Evolutionary conservation across 192 early-diverging fungal genomes (phyloP).

Genomic region (Coemansia sp.): DNA sequence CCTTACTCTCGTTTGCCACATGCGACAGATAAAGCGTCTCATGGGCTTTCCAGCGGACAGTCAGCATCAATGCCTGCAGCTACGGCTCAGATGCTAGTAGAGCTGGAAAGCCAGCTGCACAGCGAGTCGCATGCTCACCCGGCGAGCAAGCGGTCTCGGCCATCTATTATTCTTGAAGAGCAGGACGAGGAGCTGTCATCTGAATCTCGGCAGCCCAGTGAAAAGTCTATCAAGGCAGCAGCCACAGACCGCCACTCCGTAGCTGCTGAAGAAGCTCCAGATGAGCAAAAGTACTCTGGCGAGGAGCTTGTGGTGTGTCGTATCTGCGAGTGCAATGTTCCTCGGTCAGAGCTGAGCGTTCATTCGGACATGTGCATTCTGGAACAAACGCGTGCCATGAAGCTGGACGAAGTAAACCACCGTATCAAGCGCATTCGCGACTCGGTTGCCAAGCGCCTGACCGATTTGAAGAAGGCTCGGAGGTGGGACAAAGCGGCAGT

Average conservation of each 20-base stretch:
- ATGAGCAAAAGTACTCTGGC: neutral
- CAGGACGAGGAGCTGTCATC: neutral
- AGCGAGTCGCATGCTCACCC: neutral
- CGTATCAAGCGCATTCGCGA: slow-evolving; percentile 58
- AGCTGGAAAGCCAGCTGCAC: slow-evolving; percentile 2
- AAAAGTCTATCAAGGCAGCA: too few species aligned
- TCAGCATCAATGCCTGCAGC: slow-evolving; percentile 8
- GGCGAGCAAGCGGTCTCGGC: neutral
- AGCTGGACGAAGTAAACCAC: slow-evolving; percentile 60
- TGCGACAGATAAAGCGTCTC: too few species aligned
- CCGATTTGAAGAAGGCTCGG: slow-evolving; percentile 41
- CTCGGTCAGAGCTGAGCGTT: slow-evolving; percentile 61
- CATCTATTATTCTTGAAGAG: slow-evolving; percentile 13
- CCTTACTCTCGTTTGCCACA: too few species aligned
- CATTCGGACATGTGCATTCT: slow-evolving; percentile 80
- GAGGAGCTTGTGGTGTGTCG: slow-evolving; percentile 67
- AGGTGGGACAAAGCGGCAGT: slow-evolving; percentile 35
- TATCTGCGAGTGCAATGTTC: slow-evolving; percentile 81
- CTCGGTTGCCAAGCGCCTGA: slow-evolving; percentile 52
- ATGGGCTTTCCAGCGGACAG: neutral
- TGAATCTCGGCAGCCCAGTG: too few species aligned
- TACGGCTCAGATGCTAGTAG: neutral
- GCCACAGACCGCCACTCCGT: too few species aligned
- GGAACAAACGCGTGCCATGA: slow-evolving; percentile 67
- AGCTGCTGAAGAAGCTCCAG: too few species aligned